A percentile compares a stretch with the other conserved stretches of the same genome.
These are phyloP conservation scores for Calamus simplicifolius DNA, from an alignment of 176 grass and related monocot genomes.

Conservation along the genomic window DNA sequence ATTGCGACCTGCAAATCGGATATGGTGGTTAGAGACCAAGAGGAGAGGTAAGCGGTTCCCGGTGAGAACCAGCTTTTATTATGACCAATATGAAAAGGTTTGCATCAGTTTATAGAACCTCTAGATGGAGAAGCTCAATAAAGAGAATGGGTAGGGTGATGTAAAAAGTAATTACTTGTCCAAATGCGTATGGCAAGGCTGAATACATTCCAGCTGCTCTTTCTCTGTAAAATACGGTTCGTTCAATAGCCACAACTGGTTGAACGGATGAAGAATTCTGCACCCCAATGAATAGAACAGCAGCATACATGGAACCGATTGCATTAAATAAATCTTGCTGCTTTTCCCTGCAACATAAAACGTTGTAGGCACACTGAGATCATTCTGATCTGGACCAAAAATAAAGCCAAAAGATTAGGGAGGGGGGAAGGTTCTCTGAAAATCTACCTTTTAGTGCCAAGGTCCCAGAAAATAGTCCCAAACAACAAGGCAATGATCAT, in stretches of 20 bases:
- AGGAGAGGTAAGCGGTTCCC: background rate
- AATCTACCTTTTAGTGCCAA: slow-evolving; percentile 31
- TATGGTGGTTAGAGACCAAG: background rate
- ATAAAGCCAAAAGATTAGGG: background rate
- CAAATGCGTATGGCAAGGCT: slow-evolving; percentile 48
- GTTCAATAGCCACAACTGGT: slow-evolving; percentile 35
- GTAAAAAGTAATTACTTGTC: slow-evolving; percentile 19
- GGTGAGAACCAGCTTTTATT: background rate
- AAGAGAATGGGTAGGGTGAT: too few species aligned
- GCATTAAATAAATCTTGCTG: slow-evolving; percentile 51
- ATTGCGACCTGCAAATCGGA: slow-evolving; percentile 25
- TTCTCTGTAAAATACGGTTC: slow-evolving; percentile 48
- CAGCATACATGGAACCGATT: slow-evolving; percentile 62
- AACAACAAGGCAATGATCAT: slow-evolving; percentile 47
- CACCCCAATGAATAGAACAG: slow-evolving; percentile 53
- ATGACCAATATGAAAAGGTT: background rate
- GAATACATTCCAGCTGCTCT: slow-evolving; percentile 50
- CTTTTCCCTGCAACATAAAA: slow-evolving; percentile 8
- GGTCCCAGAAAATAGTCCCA: slow-evolving; percentile 54
- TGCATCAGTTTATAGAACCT: background rate
- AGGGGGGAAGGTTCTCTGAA: background rate
- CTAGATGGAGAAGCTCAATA: background rate
- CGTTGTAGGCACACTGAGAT: background rate
- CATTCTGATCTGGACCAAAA: background rate
- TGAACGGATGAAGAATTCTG: slow-evolving; percentile 43